Base-by-base conservation (phyloP, 768 basidiomycete species). In the Coprinopsis sp. region DNA sequence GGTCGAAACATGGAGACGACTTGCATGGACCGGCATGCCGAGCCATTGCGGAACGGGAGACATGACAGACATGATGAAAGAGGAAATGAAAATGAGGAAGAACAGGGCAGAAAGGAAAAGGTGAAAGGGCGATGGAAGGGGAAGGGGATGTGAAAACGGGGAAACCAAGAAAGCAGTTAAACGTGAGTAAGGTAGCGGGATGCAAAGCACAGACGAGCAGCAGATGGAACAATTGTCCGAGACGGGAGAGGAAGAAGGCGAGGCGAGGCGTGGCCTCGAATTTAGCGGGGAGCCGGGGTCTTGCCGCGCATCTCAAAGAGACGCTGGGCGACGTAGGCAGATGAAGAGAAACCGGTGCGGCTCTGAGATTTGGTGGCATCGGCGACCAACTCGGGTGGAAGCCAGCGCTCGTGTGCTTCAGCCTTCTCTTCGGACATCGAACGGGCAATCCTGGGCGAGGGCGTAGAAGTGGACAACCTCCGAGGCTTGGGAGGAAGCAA, bases 401-500 rank as follows among this genome's bases (percentile, higher is more conserved):
- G 67, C 84, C 84, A 85, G 51, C 80, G 74, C 58, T 84, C 76
- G 49, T 77, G 81, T 34, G 81, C 61, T 40, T 72, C 67, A 14
- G 67, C 77, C 60, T 82, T 84, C 67, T 84, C 82, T 58, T 86
- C 84, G 44, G 81, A 81, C 51, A 78, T 71, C 27, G 81, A 77
- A 44, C 82, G 77, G 40, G 55, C 56, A 64, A 82, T 76, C 70
- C 78, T 80, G n/a, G n/a, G n/a, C 37, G 76, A 73, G 43, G 81
- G 77, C 21, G 77, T 75, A 13, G 76, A 66, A 31, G 68, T 65
- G 18, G 79, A 77, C 57, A 78, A 66, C 49, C 69, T 64, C 37
- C 80, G 78, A 13, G 73, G 64, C 57, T 73, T 75, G 29, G 72
- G 66, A 8, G 70, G 67, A 41, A 63, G 53, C 23, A 61, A 57